phyloP scores from a whole-genome alignment of 352 stramenopile species.

The Globisporangium cylindrosporum region DNA sequence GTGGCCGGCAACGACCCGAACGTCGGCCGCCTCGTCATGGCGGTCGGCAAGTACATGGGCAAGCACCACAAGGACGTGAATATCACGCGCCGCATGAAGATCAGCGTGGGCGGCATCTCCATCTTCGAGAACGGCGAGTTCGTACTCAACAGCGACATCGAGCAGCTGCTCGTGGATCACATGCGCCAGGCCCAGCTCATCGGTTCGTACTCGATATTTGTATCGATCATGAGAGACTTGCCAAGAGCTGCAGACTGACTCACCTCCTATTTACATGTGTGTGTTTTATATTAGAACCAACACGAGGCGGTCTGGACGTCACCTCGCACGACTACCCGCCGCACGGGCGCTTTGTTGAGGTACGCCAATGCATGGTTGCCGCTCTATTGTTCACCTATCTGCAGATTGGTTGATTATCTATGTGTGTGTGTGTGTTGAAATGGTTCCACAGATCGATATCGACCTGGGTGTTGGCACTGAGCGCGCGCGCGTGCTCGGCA shows the following conservation, averaged over 20 bases:
- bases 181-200: conserved; percentile 93
- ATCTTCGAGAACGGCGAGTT: conserved; percentile 97
- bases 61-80: conserved; percentile 88
- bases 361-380: conserved; percentile 13
- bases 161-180: conserved; percentile 92
- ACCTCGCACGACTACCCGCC: conserved; percentile 90
- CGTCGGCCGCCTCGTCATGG: conserved; percentile 95
- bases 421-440: too few relatives aligned
- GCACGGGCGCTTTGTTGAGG: conserved; percentile 95
- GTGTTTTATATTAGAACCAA: conserved; percentile 33
- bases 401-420: too few relatives aligned
- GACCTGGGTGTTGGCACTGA: conserved; percentile 89
- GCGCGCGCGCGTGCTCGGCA: conserved; percentile 90
- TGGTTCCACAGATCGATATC: conserved; percentile 80
- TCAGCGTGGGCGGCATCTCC: conserved; percentile 86
- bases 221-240: neutral
- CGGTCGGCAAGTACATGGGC: conserved; percentile 96
- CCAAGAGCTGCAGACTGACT: neutral
- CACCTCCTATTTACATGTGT: neutral
- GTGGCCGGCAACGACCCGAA: conserved; percentile 98
- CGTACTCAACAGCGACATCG: conserved; percentile 88
- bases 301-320: conserved; percentile 69
- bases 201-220: conserved; percentile 12
- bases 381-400: too few relatives aligned
- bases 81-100: conserved; percentile 79